phyloP scores from a whole-genome alignment of 768 basidiomycete genomes.

The Tulasnella sp. region DNA sequence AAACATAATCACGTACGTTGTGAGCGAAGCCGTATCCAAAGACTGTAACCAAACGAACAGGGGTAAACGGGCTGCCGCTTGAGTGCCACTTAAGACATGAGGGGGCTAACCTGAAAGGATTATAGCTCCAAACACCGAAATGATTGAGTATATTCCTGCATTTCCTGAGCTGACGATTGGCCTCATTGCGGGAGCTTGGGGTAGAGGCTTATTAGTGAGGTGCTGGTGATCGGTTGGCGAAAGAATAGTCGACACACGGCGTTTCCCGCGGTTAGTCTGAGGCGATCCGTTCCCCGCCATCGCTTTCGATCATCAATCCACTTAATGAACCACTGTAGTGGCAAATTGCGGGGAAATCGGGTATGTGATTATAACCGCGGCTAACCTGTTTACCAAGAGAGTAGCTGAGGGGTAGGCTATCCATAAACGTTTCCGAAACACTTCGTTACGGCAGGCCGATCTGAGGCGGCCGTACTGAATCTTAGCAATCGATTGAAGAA shows the following conservation, averaged over 20 bases:
- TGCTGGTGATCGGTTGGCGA: not conserved
- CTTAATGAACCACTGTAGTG: too few relatives aligned
- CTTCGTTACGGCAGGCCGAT: too few relatives aligned
- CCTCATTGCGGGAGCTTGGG: not conserved
- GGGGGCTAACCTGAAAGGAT: constrained; percentile 35
- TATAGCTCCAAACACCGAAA: constrained; percentile 37
- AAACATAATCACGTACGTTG: constrained; percentile 17
- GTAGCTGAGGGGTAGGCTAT: too few relatives aligned
- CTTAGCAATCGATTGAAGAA: not conserved
- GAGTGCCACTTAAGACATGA: not conserved
- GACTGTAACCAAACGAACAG: constrained; percentile 6
- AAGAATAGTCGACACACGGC: constrained; percentile 1
- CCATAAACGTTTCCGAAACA: too few relatives aligned
- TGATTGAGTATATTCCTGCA: constrained; percentile 34
- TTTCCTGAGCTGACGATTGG: constrained; percentile 27
- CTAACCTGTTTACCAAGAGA: too few relatives aligned
- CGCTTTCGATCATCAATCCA: too few relatives aligned
- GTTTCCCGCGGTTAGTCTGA: not conserved
- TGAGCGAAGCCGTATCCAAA: constrained; percentile 27
- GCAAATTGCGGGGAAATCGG: not conserved
- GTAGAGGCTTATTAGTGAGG: not conserved
- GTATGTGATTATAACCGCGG: too few relatives aligned
- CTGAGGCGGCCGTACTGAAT: too few relatives aligned
- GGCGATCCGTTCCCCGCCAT: not conserved
- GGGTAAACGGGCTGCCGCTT: not conserved